A percentile compares a stretch with the other conserved stretches of the same genome.
Conservation (phyloP, 2,329 filamentous ascomycete species). For the Botrytis tulipae region DNA sequence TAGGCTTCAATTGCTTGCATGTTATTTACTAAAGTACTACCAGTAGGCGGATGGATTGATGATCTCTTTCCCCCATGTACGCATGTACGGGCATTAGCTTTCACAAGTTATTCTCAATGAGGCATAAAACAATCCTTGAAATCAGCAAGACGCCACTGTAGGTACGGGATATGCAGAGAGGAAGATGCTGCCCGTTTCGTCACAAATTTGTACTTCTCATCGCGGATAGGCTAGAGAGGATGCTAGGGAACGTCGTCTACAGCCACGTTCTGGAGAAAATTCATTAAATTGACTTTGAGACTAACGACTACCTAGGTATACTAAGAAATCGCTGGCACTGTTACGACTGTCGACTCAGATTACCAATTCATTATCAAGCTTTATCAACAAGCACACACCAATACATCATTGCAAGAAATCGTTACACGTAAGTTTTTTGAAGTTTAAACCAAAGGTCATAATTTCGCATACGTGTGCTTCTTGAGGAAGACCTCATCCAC, state of each 20-base stretch:
- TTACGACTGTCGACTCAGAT: not conserved
- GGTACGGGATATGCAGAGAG: not conserved
- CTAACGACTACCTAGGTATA: too few relatives aligned
- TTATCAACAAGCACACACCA: not conserved
- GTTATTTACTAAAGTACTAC: not conserved
- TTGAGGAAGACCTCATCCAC: not conserved
- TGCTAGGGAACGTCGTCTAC: not conserved
- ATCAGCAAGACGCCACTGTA: not conserved
- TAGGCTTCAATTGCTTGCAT: slow-evolving; percentile 4
- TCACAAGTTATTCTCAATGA: not conserved
- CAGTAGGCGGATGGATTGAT: not conserved
- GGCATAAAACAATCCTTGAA: not conserved
- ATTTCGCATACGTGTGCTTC: not conserved
- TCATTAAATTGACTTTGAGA: not conserved
- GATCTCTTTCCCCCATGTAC: not conserved
- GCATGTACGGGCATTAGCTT: not conserved
- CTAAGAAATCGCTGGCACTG: not conserved
- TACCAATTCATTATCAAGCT: not conserved
- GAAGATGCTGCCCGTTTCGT: not conserved
- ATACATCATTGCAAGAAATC: not conserved
- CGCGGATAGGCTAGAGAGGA: not conserved
- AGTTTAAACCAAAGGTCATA: not conserved
- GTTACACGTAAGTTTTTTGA: not conserved
- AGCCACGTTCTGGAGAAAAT: not conserved
- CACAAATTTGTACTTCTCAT: not conserved